These are phyloP conservation scores for Geotrichum bryndzae DNA, from an alignment of 1,139 yeast genomes.

Conservation along the genomic window DNA sequence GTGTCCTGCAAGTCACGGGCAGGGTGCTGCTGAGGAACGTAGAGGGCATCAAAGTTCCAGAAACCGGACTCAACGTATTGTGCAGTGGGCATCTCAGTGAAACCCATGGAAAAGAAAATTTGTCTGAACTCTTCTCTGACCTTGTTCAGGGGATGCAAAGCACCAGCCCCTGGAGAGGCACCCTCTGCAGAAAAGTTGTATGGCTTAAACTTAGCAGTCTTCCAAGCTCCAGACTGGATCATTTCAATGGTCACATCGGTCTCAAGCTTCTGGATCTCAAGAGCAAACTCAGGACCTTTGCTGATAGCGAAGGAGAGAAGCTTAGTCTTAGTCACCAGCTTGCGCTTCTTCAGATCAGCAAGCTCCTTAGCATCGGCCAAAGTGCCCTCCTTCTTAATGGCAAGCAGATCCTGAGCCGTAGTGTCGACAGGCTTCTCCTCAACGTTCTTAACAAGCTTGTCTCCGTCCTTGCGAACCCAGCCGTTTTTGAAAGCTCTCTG, in stretches of 20 bases:
- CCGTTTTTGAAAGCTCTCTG: slow-evolving; percentile 98
- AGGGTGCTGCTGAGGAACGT: slow-evolving; percentile 98
- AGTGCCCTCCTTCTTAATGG: slow-evolving; percentile 54
- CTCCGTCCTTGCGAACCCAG: slow-evolving; percentile 89
- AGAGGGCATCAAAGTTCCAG: slow-evolving; percentile 97
- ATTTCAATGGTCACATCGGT: slow-evolving; percentile 93
- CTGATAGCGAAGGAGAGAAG: slow-evolving; percentile 65
- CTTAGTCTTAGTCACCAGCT: slow-evolving; percentile 68
- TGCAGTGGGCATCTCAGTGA: slow-evolving; percentile 97
- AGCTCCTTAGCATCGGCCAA: slow-evolving; percentile 60
- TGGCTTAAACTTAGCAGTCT: slow-evolving; percentile 79
- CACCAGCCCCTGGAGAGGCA: slow-evolving; percentile 77
- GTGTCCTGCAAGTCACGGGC: slow-evolving; percentile 99
- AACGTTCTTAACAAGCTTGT: slow-evolving; percentile 54
- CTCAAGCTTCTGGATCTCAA: slow-evolving; percentile 73
- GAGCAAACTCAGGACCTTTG: slow-evolving; percentile 80
- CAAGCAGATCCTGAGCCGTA: slow-evolving; percentile 59
- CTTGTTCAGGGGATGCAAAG: slow-evolving; percentile 91
- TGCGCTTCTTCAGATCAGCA: slow-evolving; percentile 87
- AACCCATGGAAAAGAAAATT: slow-evolving; percentile 95
- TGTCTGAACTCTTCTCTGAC: slow-evolving; percentile 97
- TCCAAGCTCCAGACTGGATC: slow-evolving; percentile 75
- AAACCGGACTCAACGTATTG: slow-evolving; percentile 97
- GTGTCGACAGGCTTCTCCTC: slow-evolving; percentile 52
- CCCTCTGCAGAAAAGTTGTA: slow-evolving; percentile 97